A percentile compares a stretch with the other conserved stretches of the same genome.
These are phyloP conservation scores for Lathyrus tuberosus DNA, from an alignment of 306 rosid genomes.

Conservation along the genomic window DNA sequence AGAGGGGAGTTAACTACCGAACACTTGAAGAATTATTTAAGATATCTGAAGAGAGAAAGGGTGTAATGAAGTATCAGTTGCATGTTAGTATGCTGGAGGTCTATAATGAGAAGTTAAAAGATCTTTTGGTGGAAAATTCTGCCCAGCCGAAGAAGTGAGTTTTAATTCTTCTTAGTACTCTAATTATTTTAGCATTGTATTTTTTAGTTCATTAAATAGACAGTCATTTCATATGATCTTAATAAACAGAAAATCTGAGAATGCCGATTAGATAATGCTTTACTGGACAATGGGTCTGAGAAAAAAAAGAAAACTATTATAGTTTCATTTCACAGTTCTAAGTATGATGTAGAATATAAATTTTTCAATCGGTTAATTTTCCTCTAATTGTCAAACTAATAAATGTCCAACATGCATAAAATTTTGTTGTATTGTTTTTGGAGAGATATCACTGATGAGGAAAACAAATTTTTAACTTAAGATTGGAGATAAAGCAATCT, in stretches of 20 bases:
- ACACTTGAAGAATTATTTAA: conserved; percentile 82
- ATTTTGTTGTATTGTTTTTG: conserved; percentile 27
- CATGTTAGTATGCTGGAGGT: conserved; percentile 96
- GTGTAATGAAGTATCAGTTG: conserved; percentile 72
- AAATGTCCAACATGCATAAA: not conserved
- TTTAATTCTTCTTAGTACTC: conserved; percentile 13
- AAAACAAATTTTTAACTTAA: conserved; percentile 31
- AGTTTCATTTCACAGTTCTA: conserved; percentile 15
- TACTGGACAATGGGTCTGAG: conserved; percentile 11
- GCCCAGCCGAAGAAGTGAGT: conserved; percentile 86
- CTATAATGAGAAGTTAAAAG: conserved; percentile 90
- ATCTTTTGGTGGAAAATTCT: conserved; percentile 80
- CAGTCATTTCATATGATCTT: conserved; percentile 13
- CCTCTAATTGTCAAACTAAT: not conserved
- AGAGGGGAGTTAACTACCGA: conserved; percentile 94
- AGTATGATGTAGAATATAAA: not conserved
- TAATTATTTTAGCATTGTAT: not conserved
- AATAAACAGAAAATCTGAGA: not conserved
- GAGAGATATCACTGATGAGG: conserved; percentile 24
- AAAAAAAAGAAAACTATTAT: not conserved
- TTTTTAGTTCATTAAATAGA: conserved; percentile 15
- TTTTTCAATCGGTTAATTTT: conserved; percentile 1
- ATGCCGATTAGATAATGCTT: conserved; percentile 12
- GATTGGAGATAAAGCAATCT: conserved; percentile 96
- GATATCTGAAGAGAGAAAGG: conserved; percentile 69